A percentile compares a stretch with the other conserved stretches of the same genome.
Conservation (phyloP, 2,329 filamentous ascomycete genomes). For the Penicillium sp. region DNA sequence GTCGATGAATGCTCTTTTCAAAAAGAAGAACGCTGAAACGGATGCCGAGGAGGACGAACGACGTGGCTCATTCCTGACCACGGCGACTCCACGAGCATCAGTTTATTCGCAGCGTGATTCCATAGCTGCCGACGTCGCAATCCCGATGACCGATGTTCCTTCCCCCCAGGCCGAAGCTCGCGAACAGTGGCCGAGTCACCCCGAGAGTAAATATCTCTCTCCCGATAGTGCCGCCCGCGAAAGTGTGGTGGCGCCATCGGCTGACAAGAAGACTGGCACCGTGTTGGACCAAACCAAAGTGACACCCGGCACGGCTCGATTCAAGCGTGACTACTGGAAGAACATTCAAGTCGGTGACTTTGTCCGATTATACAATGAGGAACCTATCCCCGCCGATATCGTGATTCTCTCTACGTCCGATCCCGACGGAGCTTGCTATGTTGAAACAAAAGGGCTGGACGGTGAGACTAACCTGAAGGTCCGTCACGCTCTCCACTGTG, state of each 20-base stretch:
- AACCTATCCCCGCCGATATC: slow-evolving; percentile 89
- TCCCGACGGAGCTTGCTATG: slow-evolving; percentile 87
- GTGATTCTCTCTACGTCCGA: slow-evolving; percentile 91
- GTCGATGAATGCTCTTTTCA: slow-evolving; percentile 47
- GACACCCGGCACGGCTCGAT: slow-evolving; percentile 66
- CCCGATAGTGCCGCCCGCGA: slow-evolving; percentile 29
- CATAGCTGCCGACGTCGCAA: slow-evolving; percentile 55
- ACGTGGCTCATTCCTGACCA: slow-evolving; percentile 63
- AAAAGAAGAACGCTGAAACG: slow-evolving; percentile 42
- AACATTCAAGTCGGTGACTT: slow-evolving; percentile 93
- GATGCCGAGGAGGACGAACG: slow-evolving; percentile 46
- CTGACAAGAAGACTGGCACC: slow-evolving; percentile 53
- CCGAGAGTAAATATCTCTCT: slow-evolving; percentile 31
- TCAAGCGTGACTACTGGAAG: slow-evolving; percentile 94
- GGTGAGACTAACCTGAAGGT: slow-evolving; percentile 98
- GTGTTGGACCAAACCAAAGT: slow-evolving; percentile 68
- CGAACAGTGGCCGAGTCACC: slow-evolving; percentile 39
- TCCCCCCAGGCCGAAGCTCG: slow-evolving; percentile 63
- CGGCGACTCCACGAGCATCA: slow-evolving; percentile 52
- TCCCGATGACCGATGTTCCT: slow-evolving; percentile 92
- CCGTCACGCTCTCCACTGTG: slow-evolving; percentile 80
- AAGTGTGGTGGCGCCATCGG: slow-evolving; percentile 24
- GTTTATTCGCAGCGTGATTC: slow-evolving; percentile 49
- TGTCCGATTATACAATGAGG: slow-evolving; percentile 91
- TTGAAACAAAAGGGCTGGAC: slow-evolving; percentile 97